Evolutionary conservation across 2,329 filamentous ascomycete species (phyloP).

Genomic region (Aspergillus spinulosporus): DNA sequence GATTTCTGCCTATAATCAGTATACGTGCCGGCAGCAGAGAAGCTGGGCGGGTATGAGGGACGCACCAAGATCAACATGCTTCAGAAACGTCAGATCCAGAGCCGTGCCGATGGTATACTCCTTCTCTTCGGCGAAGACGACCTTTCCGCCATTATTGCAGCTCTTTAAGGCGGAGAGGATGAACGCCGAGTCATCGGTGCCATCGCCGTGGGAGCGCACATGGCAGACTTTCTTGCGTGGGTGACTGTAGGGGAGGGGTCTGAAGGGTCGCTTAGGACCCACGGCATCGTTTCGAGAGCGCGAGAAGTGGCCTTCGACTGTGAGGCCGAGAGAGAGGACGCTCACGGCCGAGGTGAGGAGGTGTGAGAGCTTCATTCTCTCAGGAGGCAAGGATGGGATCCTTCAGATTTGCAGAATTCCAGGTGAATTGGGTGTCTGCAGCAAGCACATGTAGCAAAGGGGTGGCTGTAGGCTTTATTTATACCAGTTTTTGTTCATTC

Average conservation of each 20-base stretch:
- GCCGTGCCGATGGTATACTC: slow-evolving; percentile 65
- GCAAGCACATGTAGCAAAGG: not conserved
- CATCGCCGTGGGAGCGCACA: slow-evolving; percentile 30
- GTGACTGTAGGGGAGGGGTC: slow-evolving; percentile 29
- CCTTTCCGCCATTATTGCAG: slow-evolving; percentile 65
- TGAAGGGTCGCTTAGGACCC: slow-evolving; percentile 32
- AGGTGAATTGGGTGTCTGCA: not conserved
- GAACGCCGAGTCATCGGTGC: slow-evolving; percentile 51
- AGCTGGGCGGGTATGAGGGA: not conserved
- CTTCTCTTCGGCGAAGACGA: slow-evolving; percentile 57
- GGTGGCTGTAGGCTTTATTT: not conserved
- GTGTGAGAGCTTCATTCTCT: slow-evolving; percentile 30
- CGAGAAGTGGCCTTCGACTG: slow-evolving; percentile 21
- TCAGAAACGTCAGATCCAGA: slow-evolving; percentile 64
- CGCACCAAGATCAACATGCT: slow-evolving; percentile 61
- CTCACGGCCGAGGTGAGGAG: slow-evolving; percentile 24
- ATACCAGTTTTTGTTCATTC: not conserved
- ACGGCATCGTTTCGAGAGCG: slow-evolving; percentile 28
- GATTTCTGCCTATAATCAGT: slow-evolving; percentile 47
- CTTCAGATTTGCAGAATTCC: not conserved
- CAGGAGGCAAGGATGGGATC: not conserved
- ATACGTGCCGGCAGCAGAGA: not conserved
- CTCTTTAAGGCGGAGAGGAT: slow-evolving; percentile 57
- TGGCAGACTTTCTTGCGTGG: slow-evolving; percentile 31
- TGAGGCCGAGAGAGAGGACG: slow-evolving; percentile 24